Conservation (phyloP, 1,139 yeast genomes). For the Diutina catenulata region DNA sequence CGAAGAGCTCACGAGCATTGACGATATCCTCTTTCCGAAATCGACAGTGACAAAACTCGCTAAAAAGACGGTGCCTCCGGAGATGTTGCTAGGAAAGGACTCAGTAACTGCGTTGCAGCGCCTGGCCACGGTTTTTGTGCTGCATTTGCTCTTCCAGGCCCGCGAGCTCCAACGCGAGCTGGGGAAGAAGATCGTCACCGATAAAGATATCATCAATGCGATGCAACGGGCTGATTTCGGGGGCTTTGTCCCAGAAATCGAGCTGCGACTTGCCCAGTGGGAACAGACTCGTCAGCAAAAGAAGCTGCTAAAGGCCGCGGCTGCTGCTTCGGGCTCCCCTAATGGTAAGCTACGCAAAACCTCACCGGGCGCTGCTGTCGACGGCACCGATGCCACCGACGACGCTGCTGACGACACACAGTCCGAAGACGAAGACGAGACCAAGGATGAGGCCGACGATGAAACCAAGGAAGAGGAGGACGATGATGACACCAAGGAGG, state of each 20-base stretch:
- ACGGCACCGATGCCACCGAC: constrained; percentile 6
- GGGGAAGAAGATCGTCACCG: constrained; percentile 49
- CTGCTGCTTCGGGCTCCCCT: constrained; percentile 8
- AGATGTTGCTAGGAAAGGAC: constrained; percentile 46
- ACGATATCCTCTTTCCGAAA: constrained; percentile 58
- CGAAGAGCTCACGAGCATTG: constrained; percentile 49
- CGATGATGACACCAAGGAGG: constrained; percentile 6
- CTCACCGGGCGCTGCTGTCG: constrained; percentile 5
- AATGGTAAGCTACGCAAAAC: constrained; percentile 9
- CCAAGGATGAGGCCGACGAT: constrained; percentile 8
- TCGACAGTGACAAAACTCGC: constrained; percentile 51
- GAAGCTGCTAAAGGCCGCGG: constrained; percentile 21
- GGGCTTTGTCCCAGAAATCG: constrained; percentile 42
- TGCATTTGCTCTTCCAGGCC: constrained; percentile 53
- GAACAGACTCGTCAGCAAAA: constrained; percentile 28
- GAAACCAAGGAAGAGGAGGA: constrained; percentile 7
- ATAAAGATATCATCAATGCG: constrained; percentile 54
- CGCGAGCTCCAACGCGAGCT: constrained; percentile 39
- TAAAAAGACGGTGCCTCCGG: constrained; percentile 22
- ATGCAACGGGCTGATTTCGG: constrained; percentile 43
- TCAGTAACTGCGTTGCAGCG: constrained; percentile 56
- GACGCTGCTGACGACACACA: constrained; percentile 9
- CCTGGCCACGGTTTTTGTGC: constrained; percentile 63
- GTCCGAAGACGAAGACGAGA: constrained; percentile 7
- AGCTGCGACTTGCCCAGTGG: constrained; percentile 35